A percentile compares a stretch with the other conserved stretches of the same genome.
These are phyloP conservation scores for Trichoderma citrinoviride DNA, from an alignment of 2,329 filamentous ascomycete genomes.

Conservation along the genomic window DNA sequence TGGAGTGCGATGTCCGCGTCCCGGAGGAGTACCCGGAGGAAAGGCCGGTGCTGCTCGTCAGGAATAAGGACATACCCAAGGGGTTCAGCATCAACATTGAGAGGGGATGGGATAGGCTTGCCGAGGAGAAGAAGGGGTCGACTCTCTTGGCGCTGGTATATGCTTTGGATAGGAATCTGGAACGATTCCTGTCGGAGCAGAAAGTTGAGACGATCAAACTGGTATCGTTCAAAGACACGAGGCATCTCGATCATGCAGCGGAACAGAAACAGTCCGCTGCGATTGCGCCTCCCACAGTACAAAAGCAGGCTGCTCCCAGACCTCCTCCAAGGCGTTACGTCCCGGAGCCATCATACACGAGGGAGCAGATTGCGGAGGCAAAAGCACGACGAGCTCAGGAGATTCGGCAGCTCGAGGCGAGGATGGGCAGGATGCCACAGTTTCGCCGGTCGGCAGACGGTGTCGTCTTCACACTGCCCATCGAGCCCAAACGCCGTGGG, in stretches of 20 bases:
- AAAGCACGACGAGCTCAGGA: slow-evolving; percentile 63
- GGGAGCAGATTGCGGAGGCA: slow-evolving; percentile 60
- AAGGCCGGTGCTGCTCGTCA: slow-evolving; percentile 59
- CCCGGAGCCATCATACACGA: slow-evolving; percentile 51
- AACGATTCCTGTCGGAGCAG: slow-evolving; percentile 65
- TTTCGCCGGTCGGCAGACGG: slow-evolving; percentile 71
- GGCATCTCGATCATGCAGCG: slow-evolving; percentile 39
- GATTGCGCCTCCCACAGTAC: background rate
- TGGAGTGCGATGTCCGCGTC: slow-evolving; percentile 66
- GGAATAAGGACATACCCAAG: slow-evolving; percentile 66
- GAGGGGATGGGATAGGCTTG: slow-evolving; percentile 66
- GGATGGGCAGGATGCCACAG: slow-evolving; percentile 64
- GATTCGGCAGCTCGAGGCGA: slow-evolving; percentile 69
- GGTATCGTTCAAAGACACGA: slow-evolving; percentile 57
- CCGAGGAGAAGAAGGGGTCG: slow-evolving; percentile 49
- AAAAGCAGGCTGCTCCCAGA: slow-evolving; percentile 23
- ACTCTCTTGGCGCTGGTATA: slow-evolving; percentile 68
- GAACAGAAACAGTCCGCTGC: slow-evolving; percentile 15
- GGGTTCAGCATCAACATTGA: slow-evolving; percentile 76
- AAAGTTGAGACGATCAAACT: slow-evolving; percentile 72
- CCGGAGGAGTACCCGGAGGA: slow-evolving; percentile 61
- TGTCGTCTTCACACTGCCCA: slow-evolving; percentile 65
- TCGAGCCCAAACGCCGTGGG: slow-evolving; percentile 61
- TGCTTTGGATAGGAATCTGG: slow-evolving; percentile 68
- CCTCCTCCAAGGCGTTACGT: slow-evolving; percentile 35